phyloP scores from a whole-genome alignment of 768 basidiomycete genomes.

The Hericium erinaceus region DNA sequence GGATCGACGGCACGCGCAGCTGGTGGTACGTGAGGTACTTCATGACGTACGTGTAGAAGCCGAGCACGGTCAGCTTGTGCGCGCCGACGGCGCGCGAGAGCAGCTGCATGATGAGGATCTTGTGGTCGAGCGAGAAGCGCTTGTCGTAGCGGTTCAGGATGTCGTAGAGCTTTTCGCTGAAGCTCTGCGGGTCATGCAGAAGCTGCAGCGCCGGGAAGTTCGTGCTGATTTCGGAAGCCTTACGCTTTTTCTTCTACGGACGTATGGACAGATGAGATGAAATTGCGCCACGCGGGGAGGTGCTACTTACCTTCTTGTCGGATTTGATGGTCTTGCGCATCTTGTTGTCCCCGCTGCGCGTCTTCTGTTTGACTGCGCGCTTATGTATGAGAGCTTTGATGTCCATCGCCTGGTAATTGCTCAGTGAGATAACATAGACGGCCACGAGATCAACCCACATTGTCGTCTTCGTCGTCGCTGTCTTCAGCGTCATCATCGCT shows the following conservation, averaged over 20 bases:
- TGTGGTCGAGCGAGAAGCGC: constrained; percentile 93
- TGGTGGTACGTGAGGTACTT: constrained; percentile 92
- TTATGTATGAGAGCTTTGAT: constrained; percentile 74
- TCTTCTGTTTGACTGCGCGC: constrained; percentile 91
- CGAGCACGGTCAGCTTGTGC: constrained; percentile 88
- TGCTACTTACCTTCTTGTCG: constrained; percentile 55
- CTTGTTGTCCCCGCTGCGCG: constrained; percentile 73
- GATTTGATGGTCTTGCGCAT: constrained; percentile 61
- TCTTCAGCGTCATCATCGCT: constrained; percentile 69
- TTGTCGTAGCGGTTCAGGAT: constrained; percentile 80
- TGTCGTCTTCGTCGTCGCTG: constrained; percentile 55
- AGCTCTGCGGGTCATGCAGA: constrained; percentile 91
- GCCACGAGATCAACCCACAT: constrained; percentile 15
- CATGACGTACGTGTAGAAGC: constrained; percentile 93
- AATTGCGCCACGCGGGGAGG: neutral
- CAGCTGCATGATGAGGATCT: constrained; percentile 94
- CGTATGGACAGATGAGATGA: constrained; percentile 1
- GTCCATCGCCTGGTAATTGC: constrained; percentile 36
- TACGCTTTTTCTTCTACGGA: constrained; percentile 27
- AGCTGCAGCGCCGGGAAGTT: constrained; percentile 93
- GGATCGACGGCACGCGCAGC: constrained; percentile 84
- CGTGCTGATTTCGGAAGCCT: constrained; percentile 25
- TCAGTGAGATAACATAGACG: constrained; percentile 7
- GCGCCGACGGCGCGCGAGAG: constrained; percentile 87
- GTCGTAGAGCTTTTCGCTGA: constrained; percentile 89